Conservation (phyloP, 805 yeast genomes). For the Ogataea ramenticola region DNA sequence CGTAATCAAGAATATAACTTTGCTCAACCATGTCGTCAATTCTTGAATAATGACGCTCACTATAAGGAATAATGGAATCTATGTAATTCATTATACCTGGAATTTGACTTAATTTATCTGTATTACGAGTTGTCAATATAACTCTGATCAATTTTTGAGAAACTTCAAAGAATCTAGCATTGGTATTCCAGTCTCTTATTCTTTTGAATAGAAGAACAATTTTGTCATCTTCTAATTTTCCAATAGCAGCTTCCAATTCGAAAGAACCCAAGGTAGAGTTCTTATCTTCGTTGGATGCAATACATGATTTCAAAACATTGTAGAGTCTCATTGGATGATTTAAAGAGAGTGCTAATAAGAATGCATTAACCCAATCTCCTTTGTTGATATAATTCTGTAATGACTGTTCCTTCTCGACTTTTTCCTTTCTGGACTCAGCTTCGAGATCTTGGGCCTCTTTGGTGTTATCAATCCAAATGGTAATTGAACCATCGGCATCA, state of each 20-base stretch:
- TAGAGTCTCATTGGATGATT: conserved; percentile 88
- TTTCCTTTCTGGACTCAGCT: conserved; percentile 44
- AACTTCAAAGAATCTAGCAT: conserved; percentile 68
- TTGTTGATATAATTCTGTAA: conserved; percentile 64
- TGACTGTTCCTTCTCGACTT: conserved; percentile 84
- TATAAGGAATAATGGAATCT: conserved; percentile 80
- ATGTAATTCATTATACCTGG: conserved; percentile 62
- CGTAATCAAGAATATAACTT: conserved; percentile 79
- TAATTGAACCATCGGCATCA: conserved; percentile 91
- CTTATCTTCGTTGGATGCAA: conserved; percentile 41
- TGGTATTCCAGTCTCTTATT: conserved; percentile 92
- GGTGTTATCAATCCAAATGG: conserved; percentile 84
- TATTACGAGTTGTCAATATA: conserved; percentile 46
- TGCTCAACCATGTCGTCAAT: conserved; percentile 77
- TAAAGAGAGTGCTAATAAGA: conserved; percentile 73
- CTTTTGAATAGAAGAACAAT: conserved; percentile 58
- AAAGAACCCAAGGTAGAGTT: conserved; percentile 47
- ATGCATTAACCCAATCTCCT: conserved; percentile 85
- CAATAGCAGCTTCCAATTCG: conserved; percentile 58
- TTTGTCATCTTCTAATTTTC: conserved; percentile 50
- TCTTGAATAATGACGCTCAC: conserved; percentile 75
- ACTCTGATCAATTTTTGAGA: conserved; percentile 74
- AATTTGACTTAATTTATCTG: conserved; percentile 52
- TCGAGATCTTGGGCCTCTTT: conserved; percentile 56
- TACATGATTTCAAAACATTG: conserved; percentile 61